Conservation (phyloP, 495 filamentous ascomycete species). For the Antarctomyces pellizariae region DNA sequence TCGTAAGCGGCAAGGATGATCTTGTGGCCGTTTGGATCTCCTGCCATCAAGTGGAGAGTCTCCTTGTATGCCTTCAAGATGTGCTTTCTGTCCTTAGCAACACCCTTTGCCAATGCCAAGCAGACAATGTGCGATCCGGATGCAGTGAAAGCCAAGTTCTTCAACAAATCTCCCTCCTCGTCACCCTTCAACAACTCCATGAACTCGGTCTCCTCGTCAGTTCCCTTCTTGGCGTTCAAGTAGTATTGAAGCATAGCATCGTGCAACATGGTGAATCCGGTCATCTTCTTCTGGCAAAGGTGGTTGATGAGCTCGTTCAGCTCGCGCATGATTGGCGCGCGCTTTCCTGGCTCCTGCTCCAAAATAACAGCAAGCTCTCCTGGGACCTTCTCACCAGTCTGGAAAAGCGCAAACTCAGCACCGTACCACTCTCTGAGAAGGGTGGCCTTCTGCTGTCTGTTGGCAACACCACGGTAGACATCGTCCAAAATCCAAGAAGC, state of each 20-base stretch:
- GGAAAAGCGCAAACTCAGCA: conserved; percentile 72
- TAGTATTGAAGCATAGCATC: conserved; percentile 97
- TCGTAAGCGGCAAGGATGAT: conserved; percentile 69
- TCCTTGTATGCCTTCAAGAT: conserved; percentile 74
- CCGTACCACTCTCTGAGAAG: conserved; percentile 94
- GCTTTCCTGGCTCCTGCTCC: conserved; percentile 56
- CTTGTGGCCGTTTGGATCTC: conserved; percentile 54
- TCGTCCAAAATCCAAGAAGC: conserved; percentile 95
- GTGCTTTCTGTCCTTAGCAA: conserved; percentile 78
- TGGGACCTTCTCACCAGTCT: conserved; percentile 23
- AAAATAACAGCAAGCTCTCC: conserved; percentile 45
- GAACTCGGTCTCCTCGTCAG: conserved; percentile 63
- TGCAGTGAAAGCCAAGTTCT: conserved; percentile 88
- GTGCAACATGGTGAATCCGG: conserved; percentile 87
- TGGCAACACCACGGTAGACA: conserved; percentile 71
- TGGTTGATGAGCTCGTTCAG: conserved; percentile 68
- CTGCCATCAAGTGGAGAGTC: conserved; percentile 56
- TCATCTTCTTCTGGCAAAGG: conserved; percentile 83
- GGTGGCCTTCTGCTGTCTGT: conserved; percentile 54
- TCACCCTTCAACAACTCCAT: conserved; percentile 78
- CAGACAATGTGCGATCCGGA: conserved; percentile 66
- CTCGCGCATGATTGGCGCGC: conserved; percentile 60
- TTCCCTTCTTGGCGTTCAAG: conserved; percentile 48
- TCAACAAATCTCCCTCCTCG: conserved; percentile 65
- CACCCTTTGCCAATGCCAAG: conserved; percentile 56